Evolutionary conservation across 768 basidiomycete species (phyloP), one percentile per base, ranked within the genome.

Genomic region (Pholiota molesta): DNA sequence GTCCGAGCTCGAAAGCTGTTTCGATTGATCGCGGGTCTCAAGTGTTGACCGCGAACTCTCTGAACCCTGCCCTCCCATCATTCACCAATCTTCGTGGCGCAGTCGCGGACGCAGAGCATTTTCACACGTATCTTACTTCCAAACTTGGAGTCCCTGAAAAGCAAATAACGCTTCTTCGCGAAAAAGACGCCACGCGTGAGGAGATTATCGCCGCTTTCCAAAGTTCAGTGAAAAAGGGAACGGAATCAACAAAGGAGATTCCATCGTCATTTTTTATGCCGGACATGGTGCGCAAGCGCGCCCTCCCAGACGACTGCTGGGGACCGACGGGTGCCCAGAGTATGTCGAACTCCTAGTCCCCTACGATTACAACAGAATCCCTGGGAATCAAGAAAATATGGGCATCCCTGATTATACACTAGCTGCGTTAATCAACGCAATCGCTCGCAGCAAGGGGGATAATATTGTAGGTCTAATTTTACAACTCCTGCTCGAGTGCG

Each of bases 381-480:
- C 54, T 37, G 31, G 35, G 4, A 16, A 54, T 9, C 35, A 14
- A 16, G 3, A 35, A 28, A 21, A 52, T 3, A 58, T 57, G 29
- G 55, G 57, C 3, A 62, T 58, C 23, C 67, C 58, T 14, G 68
- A 69, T 52, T 59, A 62, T 14, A 63, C 63, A 17, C 14, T 69
- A 9, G 63, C 55, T 5, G 55, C 57, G 1, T 40, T 69, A 2
- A 26, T 69, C 26, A 52, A 58, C 13, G 37, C 42, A n/a, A 51
- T 69, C n/a, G 51, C 61, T 7, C 26, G 59, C n/a, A 35, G 40
- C 10, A 66, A 63, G 44, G 68, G 68, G 16, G 57, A 66, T 44
- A 69, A 69, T 49, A 66, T 69, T 14, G 68, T 66, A 16, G n/a
- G n/a, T n/a, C n/a, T n/a, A n/a, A n/a, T n/a, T n/a, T n/a, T n/a